Percentiles rank a stretch among this genome's conserved stretches.
These are phyloP conservation scores for Aegle marmelos DNA, from an alignment of 345 rosid species.

Conservation along the genomic window DNA sequence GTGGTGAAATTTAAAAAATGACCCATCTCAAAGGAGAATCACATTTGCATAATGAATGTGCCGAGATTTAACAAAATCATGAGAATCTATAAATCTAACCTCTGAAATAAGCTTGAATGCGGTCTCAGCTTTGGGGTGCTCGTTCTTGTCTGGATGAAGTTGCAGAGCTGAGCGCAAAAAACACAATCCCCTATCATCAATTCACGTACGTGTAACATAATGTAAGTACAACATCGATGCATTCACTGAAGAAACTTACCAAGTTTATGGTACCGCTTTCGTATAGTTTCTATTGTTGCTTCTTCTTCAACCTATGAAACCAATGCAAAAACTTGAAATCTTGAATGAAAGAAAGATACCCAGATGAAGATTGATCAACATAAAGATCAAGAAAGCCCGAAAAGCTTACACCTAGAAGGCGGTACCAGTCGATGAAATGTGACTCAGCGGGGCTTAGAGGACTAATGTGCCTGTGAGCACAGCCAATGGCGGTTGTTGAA, in stretches of 20 bases:
- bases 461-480: slow-evolving; percentile 39
- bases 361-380: not conserved
- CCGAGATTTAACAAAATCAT: no score
- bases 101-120: slow-evolving; percentile 91
- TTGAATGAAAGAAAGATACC: not conserved
- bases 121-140: slow-evolving; percentile 72
- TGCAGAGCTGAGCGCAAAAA: slow-evolving; percentile 58
- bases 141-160: slow-evolving; percentile 93
- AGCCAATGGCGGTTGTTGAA: slow-evolving; percentile 41
- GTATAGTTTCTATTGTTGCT: slow-evolving; percentile 50
- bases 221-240: not conserved
- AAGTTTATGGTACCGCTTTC: slow-evolving; percentile 67
- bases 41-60: not conserved
- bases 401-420: slow-evolving; percentile 69
- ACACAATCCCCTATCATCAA: not conserved
- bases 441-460: slow-evolving; percentile 9
- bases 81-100: slow-evolving; percentile 42
- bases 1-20: not conserved
- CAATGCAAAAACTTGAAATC: slow-evolving; percentile 4
- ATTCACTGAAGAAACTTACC: slow-evolving; percentile 37
- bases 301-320: slow-evolving; percentile 64
- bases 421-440: slow-evolving; percentile 89
- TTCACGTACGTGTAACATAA: not conserved
- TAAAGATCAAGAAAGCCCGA: not conserved
- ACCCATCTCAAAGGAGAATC: not conserved